Conservation (phyloP, 208 protist genomes). For the Trypanosoma lewisi region DNA sequence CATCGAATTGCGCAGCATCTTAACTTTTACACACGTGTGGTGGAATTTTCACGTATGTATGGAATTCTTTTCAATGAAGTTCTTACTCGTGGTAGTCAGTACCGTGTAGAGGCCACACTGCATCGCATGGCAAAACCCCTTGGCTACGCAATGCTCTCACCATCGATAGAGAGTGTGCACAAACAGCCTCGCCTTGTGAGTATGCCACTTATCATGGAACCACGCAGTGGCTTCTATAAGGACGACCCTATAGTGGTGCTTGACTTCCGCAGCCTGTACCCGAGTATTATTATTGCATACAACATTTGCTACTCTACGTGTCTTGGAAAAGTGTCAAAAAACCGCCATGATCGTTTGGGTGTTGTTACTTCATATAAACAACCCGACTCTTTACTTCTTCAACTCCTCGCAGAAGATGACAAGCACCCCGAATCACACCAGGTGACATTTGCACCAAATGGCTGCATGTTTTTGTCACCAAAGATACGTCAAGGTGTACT, state of each 20-base stretch:
- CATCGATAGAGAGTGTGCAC: conserved; percentile 51
- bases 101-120: conserved; percentile 82
- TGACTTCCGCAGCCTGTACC: conserved; percentile 99
- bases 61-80: conserved; percentile 78
- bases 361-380: conserved; percentile 57
- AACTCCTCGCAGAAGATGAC: conserved; percentile 90
- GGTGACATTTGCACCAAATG: conserved; percentile 73
- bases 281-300: conserved; percentile 99
- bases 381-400: conserved; percentile 46
- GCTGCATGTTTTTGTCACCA: conserved; percentile 67
- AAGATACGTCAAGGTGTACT: conserved; percentile 63
- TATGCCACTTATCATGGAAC: conserved; percentile 83
- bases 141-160: conserved; percentile 70
- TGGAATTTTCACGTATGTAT: conserved; percentile 77
- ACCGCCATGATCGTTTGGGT: conserved; percentile 49
- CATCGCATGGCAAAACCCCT: conserved; percentile 62
- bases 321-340: conserved; percentile 45
- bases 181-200: conserved; percentile 69
- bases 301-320: conserved; percentile 99
- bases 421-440: conserved; percentile 51
- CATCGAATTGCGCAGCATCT: conserved; percentile 63
- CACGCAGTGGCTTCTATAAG: conserved; percentile 60
- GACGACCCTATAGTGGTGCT: conserved; percentile 96
- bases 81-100: conserved; percentile 80
- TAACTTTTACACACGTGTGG: conserved; percentile 52